These are phyloP conservation scores for Davidsoniella virescens DNA, from an alignment of 2,329 filamentous ascomycete genomes.

Conservation along the genomic window DNA sequence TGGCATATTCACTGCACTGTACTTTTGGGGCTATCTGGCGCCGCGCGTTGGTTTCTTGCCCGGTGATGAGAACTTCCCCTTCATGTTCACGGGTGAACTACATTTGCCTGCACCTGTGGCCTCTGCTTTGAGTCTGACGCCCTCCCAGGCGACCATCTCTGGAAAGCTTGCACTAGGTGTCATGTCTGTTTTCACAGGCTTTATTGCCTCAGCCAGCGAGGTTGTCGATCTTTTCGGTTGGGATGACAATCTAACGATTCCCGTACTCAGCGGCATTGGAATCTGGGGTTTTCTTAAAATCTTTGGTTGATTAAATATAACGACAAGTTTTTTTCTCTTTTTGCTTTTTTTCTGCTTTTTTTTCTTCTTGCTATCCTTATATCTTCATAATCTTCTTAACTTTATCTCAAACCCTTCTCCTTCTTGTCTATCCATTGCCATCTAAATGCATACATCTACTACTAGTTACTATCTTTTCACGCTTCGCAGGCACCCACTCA, in stretches of 20 bases:
- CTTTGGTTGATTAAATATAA: constrained; percentile 40
- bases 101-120: constrained; percentile 47
- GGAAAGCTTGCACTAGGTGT: constrained; percentile 60
- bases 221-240: constrained; percentile 81
- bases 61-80: constrained; percentile 51
- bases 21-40: constrained; percentile 80
- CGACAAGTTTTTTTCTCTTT: background rate
- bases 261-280: constrained; percentile 71
- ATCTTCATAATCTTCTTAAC: too few relatives aligned
- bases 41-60: constrained; percentile 50
- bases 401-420: too few relatives aligned
- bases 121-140: constrained; percentile 43
- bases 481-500: too few relatives aligned
- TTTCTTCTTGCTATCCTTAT: too few relatives aligned
- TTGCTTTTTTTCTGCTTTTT: background rate
- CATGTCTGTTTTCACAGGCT: constrained; percentile 75
- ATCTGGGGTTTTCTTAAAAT: constrained; percentile 84
- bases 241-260: constrained; percentile 97
- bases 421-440: too few relatives aligned
- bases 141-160: constrained; percentile 42
- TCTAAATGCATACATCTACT: too few relatives aligned
- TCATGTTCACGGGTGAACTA: constrained; percentile 68
- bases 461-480: too few relatives aligned
- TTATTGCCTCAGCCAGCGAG: constrained; percentile 78
- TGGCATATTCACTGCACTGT: constrained; percentile 64